These are phyloP conservation scores for Nicotiana benthamiana DNA, from an alignment of 257 asterid species.

Conservation along the genomic window DNA sequence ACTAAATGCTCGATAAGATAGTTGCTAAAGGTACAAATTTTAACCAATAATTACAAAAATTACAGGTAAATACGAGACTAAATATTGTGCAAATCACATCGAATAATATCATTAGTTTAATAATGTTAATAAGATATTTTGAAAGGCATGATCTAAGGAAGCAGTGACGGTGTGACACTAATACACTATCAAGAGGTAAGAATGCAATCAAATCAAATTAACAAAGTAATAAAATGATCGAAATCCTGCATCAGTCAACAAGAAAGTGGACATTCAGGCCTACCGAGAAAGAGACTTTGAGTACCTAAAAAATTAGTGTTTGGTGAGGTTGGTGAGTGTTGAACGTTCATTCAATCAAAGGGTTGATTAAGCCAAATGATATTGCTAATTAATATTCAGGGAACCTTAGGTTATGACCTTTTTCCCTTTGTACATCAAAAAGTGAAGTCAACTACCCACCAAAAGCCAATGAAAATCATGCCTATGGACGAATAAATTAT, in stretches of 20 bases:
- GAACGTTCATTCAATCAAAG: neutral
- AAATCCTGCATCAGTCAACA: neutral
- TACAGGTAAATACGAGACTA: neutral
- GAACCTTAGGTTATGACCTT: no score
- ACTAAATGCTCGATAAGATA: neutral
- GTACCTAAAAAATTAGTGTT: neutral
- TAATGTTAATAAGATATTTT: no score
- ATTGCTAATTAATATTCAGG: neutral
- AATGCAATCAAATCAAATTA: neutral
- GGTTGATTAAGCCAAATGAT: neutral
- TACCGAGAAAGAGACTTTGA: neutral
- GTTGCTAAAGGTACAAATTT: no score
- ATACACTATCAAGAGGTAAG: neutral
- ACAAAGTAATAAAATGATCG: neutral
- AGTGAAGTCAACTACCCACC: no score
- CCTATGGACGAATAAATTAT: no score
- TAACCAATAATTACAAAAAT: neutral
- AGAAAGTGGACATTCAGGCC: neutral
- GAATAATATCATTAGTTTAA: neutral
- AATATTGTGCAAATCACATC: neutral
- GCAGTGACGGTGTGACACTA: neutral
- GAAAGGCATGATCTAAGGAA: no score
- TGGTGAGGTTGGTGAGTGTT: neutral
- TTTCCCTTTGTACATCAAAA: neutral
- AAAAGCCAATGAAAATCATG: no score